phyloP scores from a whole-genome alignment of 2,329 filamentous ascomycete genomes.

The Arachnopeziza araneosa region DNA sequence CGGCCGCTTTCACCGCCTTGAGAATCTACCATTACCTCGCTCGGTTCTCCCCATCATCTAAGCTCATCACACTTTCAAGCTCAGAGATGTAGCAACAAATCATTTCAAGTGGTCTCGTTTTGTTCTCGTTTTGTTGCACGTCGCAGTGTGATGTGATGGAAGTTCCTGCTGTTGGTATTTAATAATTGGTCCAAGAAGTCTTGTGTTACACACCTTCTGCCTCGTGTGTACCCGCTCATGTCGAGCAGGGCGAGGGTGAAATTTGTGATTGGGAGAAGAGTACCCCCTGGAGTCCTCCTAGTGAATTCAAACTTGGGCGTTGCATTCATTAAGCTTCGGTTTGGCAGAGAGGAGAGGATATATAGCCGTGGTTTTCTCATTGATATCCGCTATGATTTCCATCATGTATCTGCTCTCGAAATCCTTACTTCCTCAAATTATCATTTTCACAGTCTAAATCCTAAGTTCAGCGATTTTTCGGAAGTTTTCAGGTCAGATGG shows the following conservation, averaged over 20 bases:
- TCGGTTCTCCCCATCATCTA: background rate
- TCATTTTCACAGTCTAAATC: no score
- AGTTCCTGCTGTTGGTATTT: background rate
- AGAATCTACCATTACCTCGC: background rate
- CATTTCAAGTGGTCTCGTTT: background rate
- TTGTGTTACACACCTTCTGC: background rate
- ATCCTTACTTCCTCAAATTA: no score
- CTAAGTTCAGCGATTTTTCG: no score
- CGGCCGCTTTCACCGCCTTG: background rate
- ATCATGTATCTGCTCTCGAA: no score
- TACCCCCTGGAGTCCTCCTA: no score
- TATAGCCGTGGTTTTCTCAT: no score
- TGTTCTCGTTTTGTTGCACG: background rate
- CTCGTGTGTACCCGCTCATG: background rate
- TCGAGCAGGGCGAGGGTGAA: background rate
- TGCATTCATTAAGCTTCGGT: no score
- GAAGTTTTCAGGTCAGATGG: no score
- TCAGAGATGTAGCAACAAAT: background rate
- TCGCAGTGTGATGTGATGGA: background rate
- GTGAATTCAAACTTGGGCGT: no score
- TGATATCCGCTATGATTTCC: no score
- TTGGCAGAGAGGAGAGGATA: no score
- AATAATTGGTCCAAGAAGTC: background rate
- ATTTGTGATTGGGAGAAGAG: no score
- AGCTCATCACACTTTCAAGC: background rate